Evolutionary conservation across 1,284 basidiomycete species (phyloP), one percentile per base, ranked within the genome.

Genomic region (Ganoderma resinaceum): DNA sequence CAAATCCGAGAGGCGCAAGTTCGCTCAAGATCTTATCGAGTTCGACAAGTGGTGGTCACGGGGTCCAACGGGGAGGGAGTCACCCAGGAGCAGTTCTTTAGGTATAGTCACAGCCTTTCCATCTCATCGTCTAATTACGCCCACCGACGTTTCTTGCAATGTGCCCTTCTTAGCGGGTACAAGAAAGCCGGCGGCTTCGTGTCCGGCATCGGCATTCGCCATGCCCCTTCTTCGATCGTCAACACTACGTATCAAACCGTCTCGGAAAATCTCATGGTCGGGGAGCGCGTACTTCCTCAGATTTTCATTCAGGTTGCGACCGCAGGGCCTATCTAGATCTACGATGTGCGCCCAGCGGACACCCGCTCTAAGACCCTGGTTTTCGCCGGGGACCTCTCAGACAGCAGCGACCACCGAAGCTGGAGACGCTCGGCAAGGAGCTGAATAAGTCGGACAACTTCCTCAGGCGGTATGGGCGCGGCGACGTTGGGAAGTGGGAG

Each of bases 11-110:
- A 85, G 93, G 46, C 84, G 87, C 61, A 87, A 89, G 78, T 95
- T 91, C 72, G 94, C 92, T 0, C 87, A 93, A 78, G 91, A 95
- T 72, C 84, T 96, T 65, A 95, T 96, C 74, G 78, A 87, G 67
- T 95, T 95, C 73, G 95, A 96, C 79, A 90, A 89, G 77, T 81
- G 90, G 73, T 94, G 91, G 76, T 86, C 92, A 1, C 83, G 86
- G 18, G 80, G 92, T 8, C 82, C 84, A 35, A 88, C 87, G 9
- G 81, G 83, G 49, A 81, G 85, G 0, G 82, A 86, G 86, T 94
- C 23, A 85, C 88, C 1, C 91, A 91, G 74, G 86, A 88, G 63
- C 83, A 91, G 66, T 91, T 94, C 76, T 77, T 91, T 38, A 79
- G 80, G 89, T 91, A 67, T 59, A 83, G 78, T 49, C 33, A 9